Evolutionary conservation across 75 land plant genomes (phyloP), one percentile per base, ranked within the genome.

Genomic region (Pinus tabuliformis): DNA sequence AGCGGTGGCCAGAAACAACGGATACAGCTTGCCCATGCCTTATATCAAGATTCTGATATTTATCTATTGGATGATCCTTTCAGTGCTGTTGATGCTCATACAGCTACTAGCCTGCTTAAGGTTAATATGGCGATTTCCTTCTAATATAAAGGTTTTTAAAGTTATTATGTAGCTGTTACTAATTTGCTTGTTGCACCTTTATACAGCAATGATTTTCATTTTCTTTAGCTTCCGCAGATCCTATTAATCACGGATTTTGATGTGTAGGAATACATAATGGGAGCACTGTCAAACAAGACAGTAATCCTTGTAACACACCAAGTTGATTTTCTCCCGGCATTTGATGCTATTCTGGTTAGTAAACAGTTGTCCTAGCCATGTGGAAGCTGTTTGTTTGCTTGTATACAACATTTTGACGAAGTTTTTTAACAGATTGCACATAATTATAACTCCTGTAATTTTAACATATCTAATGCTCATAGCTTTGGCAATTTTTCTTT

Each of bases 241-340:
- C 14, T 59, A 45, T 76, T 7, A 75, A 20, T 75, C 45, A 49
- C 28, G 26, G 30, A 9, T 56, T 58, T 14, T 39, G 39, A 61
- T 57, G 57, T 42, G 62, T 88, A 93, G 96, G 92, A 93, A 28
- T 95, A 86, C 74, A 81, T 93, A 49, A 81, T 85, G 86, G 91
- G 78, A 45, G 87, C 87, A 58, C 80, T 95, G 36, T 76, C 84
- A 11, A 54, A 42, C 14, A 95, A 95, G 82, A 93, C 93, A 3
- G 90, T 92, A 37, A 57, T 95, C 21, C 84, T 91, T 12, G 96
- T 95, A 12, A 95, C 98, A 7, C 98, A 95, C 73, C 93, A 93
- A 82, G 91, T 95, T 37, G 98, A 93, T 26, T 95, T 95, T 72
- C 86, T 95, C n/a, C 89, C 91, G 37, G 77, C 82, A 56, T 90